Conservation (phyloP, 2,329 filamentous ascomycete species). For the Curvularia sp. region DNA sequence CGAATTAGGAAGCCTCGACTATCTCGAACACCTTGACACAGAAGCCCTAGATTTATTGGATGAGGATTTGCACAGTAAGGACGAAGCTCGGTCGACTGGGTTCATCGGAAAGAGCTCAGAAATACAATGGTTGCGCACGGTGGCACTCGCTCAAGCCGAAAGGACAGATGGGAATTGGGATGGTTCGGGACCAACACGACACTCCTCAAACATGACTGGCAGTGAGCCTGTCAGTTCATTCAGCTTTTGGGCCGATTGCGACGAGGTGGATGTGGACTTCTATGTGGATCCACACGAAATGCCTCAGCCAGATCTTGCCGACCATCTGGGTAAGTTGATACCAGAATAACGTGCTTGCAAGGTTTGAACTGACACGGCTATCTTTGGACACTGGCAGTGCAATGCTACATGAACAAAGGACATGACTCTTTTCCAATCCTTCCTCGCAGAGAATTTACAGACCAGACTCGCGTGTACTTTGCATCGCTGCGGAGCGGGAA, state of each 20-base stretch:
- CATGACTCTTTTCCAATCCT: conserved; percentile 52
- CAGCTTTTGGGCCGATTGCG: conserved; percentile 45
- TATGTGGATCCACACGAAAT: conserved; percentile 43
- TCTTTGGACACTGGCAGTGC: conserved; percentile 18
- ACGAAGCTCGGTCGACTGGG: conserved; percentile 39
- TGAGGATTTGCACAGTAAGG: conserved; percentile 37
- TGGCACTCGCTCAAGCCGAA: conserved; percentile 31
- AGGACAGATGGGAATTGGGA: conserved; percentile 20
- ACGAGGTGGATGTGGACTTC: conserved; percentile 33
- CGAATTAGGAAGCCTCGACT: conserved; percentile 16
- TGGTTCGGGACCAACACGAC: conserved; percentile 8
- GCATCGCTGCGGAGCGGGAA: conserved; percentile 27
- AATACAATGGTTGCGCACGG: conserved; percentile 42
- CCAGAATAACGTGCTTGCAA: background rate
- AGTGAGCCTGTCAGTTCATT: conserved; percentile 41
- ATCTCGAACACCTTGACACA: conserved; percentile 24
- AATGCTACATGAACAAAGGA: conserved; percentile 49
- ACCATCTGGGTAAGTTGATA: conserved; percentile 28
- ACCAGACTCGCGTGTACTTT: conserved; percentile 47
- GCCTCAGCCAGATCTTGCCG: conserved; percentile 41
- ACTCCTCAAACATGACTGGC: conserved; percentile 12
- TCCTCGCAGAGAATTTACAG: conserved; percentile 39
- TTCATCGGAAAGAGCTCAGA: conserved; percentile 47
- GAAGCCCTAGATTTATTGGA: conserved; percentile 36
- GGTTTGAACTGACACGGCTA: background rate